Evolutionary conservation across 768 basidiomycete species (phyloP).

Genomic region (Tephrocybe sp.): DNA sequence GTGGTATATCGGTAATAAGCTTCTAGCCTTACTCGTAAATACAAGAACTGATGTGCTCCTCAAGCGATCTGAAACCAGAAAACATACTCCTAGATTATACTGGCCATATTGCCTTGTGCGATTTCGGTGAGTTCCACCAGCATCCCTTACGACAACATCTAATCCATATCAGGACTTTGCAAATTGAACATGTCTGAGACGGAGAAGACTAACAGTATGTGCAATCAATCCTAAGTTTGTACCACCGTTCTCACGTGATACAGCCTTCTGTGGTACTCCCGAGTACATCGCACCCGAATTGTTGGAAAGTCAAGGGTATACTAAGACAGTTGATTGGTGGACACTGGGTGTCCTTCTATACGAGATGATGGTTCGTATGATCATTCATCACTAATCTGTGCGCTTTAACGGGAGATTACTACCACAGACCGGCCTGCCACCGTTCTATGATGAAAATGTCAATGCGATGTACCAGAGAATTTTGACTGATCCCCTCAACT

Average conservation of each 20-base stretch:
- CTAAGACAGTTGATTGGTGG: constrained; percentile 99
- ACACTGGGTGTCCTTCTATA: constrained; percentile 94
- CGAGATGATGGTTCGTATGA: constrained; percentile 86
- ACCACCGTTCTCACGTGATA: constrained; percentile 9
- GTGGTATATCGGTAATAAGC: constrained; percentile 87
- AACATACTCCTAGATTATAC: constrained; percentile 98
- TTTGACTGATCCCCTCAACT: constrained; percentile 87
- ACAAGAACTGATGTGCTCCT: background rate
- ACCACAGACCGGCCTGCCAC: constrained; percentile 92
- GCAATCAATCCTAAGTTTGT: background rate
- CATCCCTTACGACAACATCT: background rate
- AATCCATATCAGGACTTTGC: constrained; percentile 60
- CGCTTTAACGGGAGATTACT: too few species aligned
- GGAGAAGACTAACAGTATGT: constrained; percentile 93
- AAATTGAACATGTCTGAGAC: constrained; percentile 97
- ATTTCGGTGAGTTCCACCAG: constrained; percentile 64
- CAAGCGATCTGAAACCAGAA: constrained; percentile 93
- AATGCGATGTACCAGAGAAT: constrained; percentile 98
- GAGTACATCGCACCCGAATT: constrained; percentile 99
- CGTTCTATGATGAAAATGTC: constrained; percentile 99
- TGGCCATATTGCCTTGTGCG: constrained; percentile 96
- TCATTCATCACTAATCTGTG: too few species aligned
- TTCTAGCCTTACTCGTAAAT: background rate
- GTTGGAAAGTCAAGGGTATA: constrained; percentile 94
- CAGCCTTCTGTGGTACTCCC: constrained; percentile 97